Evolutionary conservation across 1,284 basidiomycete genomes (phyloP).

Genomic region (Inonotus obliquus): DNA sequence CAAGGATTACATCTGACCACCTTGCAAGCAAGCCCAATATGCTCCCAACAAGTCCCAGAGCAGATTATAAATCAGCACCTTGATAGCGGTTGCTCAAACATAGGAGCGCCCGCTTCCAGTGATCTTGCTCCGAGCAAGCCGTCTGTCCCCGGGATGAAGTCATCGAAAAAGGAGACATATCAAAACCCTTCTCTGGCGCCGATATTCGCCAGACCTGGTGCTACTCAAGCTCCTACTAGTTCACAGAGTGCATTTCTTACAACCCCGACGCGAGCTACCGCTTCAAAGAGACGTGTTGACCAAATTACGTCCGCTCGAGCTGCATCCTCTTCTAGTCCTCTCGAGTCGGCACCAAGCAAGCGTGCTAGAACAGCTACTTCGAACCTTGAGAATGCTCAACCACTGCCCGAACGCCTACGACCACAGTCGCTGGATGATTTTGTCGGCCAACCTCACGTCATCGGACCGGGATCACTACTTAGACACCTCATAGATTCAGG

Average conservation of each 20-base stretch:
- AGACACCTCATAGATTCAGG: constrained; percentile 43
- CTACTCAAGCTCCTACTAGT: constrained; percentile 3
- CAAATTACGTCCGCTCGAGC: not conserved
- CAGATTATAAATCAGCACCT: constrained; percentile 43
- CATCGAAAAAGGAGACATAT: not conserved
- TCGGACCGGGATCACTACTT: constrained; percentile 48
- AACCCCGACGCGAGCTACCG: constrained; percentile 2
- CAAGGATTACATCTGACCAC: not conserved
- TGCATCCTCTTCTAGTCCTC: constrained; percentile 21
- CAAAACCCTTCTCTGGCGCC: constrained; percentile 2
- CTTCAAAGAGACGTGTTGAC: constrained; percentile 4
- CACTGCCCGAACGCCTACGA: constrained; percentile 63
- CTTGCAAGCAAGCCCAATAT: constrained; percentile 38
- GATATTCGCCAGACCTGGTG: constrained; percentile 16
- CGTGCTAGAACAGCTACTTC: constrained; percentile 25
- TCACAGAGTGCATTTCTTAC: not conserved
- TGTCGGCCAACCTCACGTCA: constrained; percentile 64
- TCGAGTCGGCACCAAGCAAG: constrained; percentile 23
- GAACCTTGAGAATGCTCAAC: constrained; percentile 32
- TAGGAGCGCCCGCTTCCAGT: constrained; percentile 15
- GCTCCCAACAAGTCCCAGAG: constrained; percentile 37
- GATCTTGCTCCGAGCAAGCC: constrained; percentile 18
- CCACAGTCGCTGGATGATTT: constrained; percentile 59
- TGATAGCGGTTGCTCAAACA: constrained; percentile 39
- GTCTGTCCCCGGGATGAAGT: constrained; percentile 5